Evolutionary conservation across 495 filamentous ascomycete species (phyloP).

Genomic region (Chaetomium cochliodes): DNA sequence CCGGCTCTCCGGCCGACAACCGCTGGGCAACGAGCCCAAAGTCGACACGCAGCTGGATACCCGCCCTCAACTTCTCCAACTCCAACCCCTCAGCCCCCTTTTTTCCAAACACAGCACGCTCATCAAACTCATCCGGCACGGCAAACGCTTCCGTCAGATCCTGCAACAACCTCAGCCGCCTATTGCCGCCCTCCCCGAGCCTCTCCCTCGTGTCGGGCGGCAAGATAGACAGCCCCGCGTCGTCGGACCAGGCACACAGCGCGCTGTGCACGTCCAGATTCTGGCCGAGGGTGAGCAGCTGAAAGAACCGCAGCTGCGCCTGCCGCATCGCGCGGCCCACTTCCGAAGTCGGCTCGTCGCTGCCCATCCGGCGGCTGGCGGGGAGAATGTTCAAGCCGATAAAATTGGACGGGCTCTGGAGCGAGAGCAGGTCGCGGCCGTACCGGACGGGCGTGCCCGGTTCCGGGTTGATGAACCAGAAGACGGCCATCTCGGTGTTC

Average conservation of each 20-base stretch:
- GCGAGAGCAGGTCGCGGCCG: constrained; percentile 26
- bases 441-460: constrained; percentile 24
- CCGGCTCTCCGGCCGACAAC: constrained; percentile 2
- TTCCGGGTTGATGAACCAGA: constrained; percentile 34
- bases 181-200: neutral
- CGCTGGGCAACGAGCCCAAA: constrained; percentile 18
- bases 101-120: constrained; percentile 19
- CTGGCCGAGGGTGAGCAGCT: constrained; percentile 33
- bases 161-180: constrained; percentile 13
- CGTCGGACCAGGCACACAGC: constrained; percentile 34
- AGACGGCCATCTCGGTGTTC: constrained; percentile 26
- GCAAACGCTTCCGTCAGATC: constrained; percentile 25
- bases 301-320: constrained; percentile 31
- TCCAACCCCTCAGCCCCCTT: neutral
- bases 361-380: constrained; percentile 18
- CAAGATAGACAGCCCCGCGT: constrained; percentile 4
- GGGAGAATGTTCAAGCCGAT: constrained; percentile 29
- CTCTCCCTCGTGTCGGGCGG: constrained; percentile 16
- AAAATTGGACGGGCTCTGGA: constrained; percentile 22
- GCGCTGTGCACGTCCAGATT: constrained; percentile 31
- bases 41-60: constrained; percentile 9
- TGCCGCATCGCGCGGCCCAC: constrained; percentile 13
- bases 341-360: neutral
- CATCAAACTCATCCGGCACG: constrained; percentile 35
- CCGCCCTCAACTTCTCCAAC: neutral